phyloP scores from a whole-genome alignment of 2,329 filamentous ascomycete genomes.

The Phaeophleospora eucalypticola region DNA sequence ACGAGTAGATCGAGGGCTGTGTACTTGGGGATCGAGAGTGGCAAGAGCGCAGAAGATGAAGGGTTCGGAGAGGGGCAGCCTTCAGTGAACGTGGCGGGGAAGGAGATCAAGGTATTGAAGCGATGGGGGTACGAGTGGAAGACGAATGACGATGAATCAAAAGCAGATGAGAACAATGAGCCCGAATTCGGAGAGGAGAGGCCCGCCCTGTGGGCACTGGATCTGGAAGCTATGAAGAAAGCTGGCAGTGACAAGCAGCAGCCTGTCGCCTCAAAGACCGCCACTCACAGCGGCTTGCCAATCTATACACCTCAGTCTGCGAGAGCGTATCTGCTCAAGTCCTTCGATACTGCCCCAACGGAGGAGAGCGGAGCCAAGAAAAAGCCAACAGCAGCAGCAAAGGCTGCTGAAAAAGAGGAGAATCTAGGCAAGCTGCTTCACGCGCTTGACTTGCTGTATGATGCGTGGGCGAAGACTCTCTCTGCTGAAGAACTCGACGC shows the following conservation, averaged over 20 bases:
- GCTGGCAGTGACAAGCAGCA: slow-evolving; percentile 27
- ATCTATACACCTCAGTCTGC: slow-evolving; percentile 72
- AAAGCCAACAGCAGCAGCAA: slow-evolving; percentile 51
- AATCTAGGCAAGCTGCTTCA: slow-evolving; percentile 68
- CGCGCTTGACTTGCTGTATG: slow-evolving; percentile 66
- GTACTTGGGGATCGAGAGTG: slow-evolving; percentile 66
- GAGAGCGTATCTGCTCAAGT: slow-evolving; percentile 52
- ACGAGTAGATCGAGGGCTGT: slow-evolving; percentile 75
- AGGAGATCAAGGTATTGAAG: slow-evolving; percentile 71
- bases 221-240: slow-evolving; percentile 53
- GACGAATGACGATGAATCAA: neutral
- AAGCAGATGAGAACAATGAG: slow-evolving; percentile 9
- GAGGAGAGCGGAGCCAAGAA: slow-evolving; percentile 35
- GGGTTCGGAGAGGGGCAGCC: slow-evolving; percentile 74
- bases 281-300: slow-evolving; percentile 53
- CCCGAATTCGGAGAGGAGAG: slow-evolving; percentile 30
- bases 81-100: slow-evolving; percentile 65
- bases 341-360: slow-evolving; percentile 52
- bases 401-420: slow-evolving; percentile 60
- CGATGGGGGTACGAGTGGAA: slow-evolving; percentile 68
- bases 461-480: slow-evolving; percentile 68
- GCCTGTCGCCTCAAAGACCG: slow-evolving; percentile 22
- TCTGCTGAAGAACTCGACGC: slow-evolving; percentile 64
- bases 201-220: slow-evolving; percentile 56
- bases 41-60: slow-evolving; percentile 62